Base-by-base conservation (phyloP, 371 early-diverging fungal species). In the Rhizopus arrhizus region DNA sequence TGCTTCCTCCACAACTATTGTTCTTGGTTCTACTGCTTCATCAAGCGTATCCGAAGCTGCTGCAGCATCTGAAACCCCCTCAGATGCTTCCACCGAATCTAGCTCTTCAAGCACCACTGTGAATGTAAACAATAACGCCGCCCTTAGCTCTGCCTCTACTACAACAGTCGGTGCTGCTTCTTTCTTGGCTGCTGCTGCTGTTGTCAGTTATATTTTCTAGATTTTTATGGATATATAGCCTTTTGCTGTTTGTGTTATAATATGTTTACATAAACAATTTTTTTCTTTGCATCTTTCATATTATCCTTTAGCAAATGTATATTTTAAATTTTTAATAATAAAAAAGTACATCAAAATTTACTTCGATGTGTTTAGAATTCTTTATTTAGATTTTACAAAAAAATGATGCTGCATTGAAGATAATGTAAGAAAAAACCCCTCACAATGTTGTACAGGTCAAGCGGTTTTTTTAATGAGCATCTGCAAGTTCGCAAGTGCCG, bases 401-500 rank as follows among this genome's bases (percentile, higher is more conserved):
- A 22, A 22, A 1, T 22, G 22, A 22, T 22, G 22, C 22, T 22
- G 22, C 22, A 22, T 22, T 22, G 22, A 22, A 22, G 22, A 22
- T 2, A 22, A 22, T 22, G 22, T 22, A 22, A 22, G 22, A 22
- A 22, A 22, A 22, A 22, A 22, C 22, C 22, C 22, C 22, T 22
- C 2, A 22, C 22, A 22, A 22, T 22, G 22, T 22, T 22, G 22
- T 22, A 22, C 22, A 22, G 22, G 22, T 22, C 22, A 8, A 33
- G 13, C 15, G 71, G 72, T 12, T 69, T 58, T 58, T 22, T 22
- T 22, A 22, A 2, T 22, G 22, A 22, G 22, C 22, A 22, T 22
- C 22, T 2, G 22, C 22, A 22, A 22, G 22, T 62, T 77, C 74
- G 35, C 74, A 74, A 32, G 58, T 65, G 3, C 74, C 78, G 52